Evolutionary conservation across 768 basidiomycete species (phyloP), one percentile per base, ranked within the genome.

Genomic region (Tulasnella sp.): DNA sequence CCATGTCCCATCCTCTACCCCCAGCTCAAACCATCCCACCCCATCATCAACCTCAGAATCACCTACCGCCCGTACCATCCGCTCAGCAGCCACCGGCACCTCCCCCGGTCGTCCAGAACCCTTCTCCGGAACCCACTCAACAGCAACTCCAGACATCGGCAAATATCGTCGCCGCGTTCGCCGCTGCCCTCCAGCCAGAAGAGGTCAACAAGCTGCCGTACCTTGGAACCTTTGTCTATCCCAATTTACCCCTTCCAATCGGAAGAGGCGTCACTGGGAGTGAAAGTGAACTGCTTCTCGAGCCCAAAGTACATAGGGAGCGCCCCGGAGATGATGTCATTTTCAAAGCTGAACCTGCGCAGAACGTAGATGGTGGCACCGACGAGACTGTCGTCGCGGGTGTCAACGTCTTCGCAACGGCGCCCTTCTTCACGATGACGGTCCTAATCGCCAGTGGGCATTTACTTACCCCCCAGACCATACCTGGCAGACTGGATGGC

Each of bases 151-250:
- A 79, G 46, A 72, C 73, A 18, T 73, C 78, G 34, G 78, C 71
- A 46, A 40, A 31, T 21, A 72, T 79, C 38, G 12, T 79, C 48
- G 73, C 78, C 31, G 39, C 71, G 18, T 79, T 79, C 27, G 78
- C 78, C 14, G 38, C 71, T 39, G 68, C 31, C 19, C 78, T 79
- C 9, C 48, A 71, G 72, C 71, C 78, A 12, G 44, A 44, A 48
- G 71, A 44, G 34, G 44, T 79, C 71, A 46, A 72, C 24, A 58
- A 39, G 40, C 34, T 79, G 36, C 80, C 80, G 38, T 34, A 75
- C 31, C 38, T 81, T 1, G 80, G 80, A 9, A 81, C 80, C 42
- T 81, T 80, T 62, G 80, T 81, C 7, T 81, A 80, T 52, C 80
- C 80, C 24, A 76, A 80, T 36, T 36, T 78, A 14, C 80, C 80